These are phyloP conservation scores for Microbotryomycetes sp. DNA, from an alignment of 1,284 basidiomycete genomes.

Conservation along the genomic window DNA sequence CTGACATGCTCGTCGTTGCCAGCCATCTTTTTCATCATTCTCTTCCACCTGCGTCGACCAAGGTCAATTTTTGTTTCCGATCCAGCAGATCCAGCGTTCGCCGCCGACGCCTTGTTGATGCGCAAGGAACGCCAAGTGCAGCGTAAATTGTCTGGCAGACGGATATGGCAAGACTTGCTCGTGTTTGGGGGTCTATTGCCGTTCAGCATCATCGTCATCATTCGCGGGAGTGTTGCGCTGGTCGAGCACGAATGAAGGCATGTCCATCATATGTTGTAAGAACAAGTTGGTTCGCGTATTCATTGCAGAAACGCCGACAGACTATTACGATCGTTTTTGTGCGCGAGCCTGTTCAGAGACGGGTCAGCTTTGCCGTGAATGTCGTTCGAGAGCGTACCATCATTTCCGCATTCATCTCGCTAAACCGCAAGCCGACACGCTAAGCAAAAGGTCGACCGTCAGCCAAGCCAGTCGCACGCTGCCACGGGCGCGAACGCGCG, in stretches of 20 bases:
- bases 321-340: not conserved
- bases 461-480: no score
- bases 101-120: constrained; percentile 54
- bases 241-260: not conserved
- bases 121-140: constrained; percentile 67
- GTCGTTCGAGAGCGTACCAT: constrained; percentile 30
- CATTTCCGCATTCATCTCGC: constrained; percentile 34
- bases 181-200: constrained; percentile 59
- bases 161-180: constrained; percentile 62
- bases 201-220: constrained; percentile 41
- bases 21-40: constrained; percentile 36
- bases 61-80: constrained; percentile 34
- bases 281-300: not conserved
- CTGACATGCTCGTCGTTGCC: no score
- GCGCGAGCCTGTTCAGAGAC: not conserved
- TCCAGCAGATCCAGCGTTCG: constrained; percentile 36
- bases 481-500: no score
- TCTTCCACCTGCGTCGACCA: constrained; percentile 38
- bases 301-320: not conserved
- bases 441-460: not conserved
- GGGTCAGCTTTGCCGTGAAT: no score
- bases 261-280: not conserved
- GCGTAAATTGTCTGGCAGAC: constrained; percentile 52
- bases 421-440: constrained; percentile 21
- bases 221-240: constrained; percentile 13